Percentiles rank a stretch among this genome's conserved stretches.
phyloP scores from a whole-genome alignment of 176 grass and related monocot genomes.

The Carex pumila region DNA sequence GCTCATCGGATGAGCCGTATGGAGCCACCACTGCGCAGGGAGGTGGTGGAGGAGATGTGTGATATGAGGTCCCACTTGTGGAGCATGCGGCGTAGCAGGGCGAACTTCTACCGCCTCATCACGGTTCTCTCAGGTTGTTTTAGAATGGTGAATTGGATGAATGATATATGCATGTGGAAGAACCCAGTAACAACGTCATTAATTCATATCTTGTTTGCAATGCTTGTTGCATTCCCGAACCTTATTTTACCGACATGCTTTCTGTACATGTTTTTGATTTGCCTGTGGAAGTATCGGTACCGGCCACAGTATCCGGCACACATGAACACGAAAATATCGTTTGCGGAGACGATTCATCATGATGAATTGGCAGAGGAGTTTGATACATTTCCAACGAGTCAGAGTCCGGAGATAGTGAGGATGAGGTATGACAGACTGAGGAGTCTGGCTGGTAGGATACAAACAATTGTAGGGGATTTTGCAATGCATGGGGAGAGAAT shows the following conservation, averaged over 20 bases:
- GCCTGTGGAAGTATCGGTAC: constrained; percentile 51
- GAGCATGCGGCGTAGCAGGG: constrained; percentile 84
- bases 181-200: constrained; percentile 57
- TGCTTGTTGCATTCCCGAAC: constrained; percentile 61
- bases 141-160: constrained; percentile 43
- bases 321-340: constrained; percentile 65
- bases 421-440: constrained; percentile 74
- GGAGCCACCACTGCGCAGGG: constrained; percentile 56
- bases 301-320: constrained; percentile 55
- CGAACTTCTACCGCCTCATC: constrained; percentile 71
- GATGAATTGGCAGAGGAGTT: constrained; percentile 95
- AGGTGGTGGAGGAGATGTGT: constrained; percentile 71
- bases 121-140: constrained; percentile 42
- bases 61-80: constrained; percentile 48
- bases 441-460: constrained; percentile 60
- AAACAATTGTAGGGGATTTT: constrained; percentile 63
- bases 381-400: constrained; percentile 57
- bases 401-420: constrained; percentile 48
- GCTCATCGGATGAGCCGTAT: constrained; percentile 59
- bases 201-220: constrained; percentile 58
- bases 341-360: constrained; percentile 35
- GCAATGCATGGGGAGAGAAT: constrained; percentile 48
- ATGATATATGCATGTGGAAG: constrained; percentile 53
- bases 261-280: constrained; percentile 56
- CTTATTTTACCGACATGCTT: constrained; percentile 65